Evolutionary conservation across 192 early-diverging fungal species (phyloP).

Genomic region (Phlyctochytrium planicorne): DNA sequence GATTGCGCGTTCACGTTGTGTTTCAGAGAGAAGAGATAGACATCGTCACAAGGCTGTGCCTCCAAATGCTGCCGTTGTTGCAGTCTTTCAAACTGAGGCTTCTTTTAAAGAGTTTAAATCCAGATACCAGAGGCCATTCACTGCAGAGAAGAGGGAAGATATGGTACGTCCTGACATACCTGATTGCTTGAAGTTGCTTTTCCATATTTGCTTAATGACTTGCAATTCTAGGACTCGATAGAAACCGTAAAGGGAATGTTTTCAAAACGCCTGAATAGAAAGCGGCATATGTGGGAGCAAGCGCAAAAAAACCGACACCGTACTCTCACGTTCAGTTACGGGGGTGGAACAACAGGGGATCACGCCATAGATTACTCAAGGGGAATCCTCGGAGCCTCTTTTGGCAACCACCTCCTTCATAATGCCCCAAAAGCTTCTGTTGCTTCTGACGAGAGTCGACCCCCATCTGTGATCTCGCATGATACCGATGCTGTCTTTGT

Average conservation of each 20-base stretch:
- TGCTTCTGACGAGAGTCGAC: background rate
- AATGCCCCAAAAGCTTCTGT: background rate
- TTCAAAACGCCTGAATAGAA: background rate
- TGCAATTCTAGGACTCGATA: background rate
- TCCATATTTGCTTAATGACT: too few relatives aligned
- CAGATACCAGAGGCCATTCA: background rate
- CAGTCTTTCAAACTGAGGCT: background rate
- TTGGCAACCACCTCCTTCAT: slow-evolving; percentile 4
- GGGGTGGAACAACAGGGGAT: background rate
- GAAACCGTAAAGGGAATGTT: background rate
- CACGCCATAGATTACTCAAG: background rate
- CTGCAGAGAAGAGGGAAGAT: background rate
- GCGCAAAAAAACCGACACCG: slow-evolving; percentile 8
- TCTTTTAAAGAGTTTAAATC: background rate
- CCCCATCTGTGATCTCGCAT: background rate
- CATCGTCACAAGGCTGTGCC: background rate
- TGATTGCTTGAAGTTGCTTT: too few relatives aligned
- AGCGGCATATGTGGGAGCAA: background rate
- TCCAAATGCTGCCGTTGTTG: background rate
- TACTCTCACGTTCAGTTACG: background rate
- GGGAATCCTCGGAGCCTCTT: background rate
- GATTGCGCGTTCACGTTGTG: background rate
- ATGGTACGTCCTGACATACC: background rate
- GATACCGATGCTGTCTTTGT: background rate
- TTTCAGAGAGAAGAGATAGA: background rate